Evolutionary conservation across 2,329 filamentous ascomycete genomes (phyloP), one percentile per base, ranked within the genome.

Genomic region (Pseudogymnoascus sp.): DNA sequence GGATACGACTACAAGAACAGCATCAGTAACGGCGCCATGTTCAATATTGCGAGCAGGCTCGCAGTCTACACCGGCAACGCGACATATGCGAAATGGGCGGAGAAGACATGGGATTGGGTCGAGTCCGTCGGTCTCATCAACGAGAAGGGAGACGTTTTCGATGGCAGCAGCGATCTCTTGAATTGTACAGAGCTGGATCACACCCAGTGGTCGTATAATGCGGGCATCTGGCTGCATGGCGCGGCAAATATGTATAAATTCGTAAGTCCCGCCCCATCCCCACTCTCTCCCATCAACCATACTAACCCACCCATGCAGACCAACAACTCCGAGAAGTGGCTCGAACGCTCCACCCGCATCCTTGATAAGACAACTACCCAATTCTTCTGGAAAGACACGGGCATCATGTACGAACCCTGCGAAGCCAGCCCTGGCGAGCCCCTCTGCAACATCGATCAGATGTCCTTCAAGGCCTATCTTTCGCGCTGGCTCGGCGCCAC

Each of bases 41-140:
- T 84, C 70, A 80, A 82, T 52, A 72, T 84, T 10, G 81, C 79
- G 9, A 83, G 87, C 2, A 83, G 88, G 3, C 78, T 91, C 6
- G 87, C 86, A 0, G 79, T 86, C 7, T 92, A 90, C 72, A 93
- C 90, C 0, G 83, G 83, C 21, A 92, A 93, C 69, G 69, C 78
- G 35, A 88, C 87, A 0, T 94, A 93, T 71, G 79, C 82, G 3
- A 82, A 89, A 3, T 92, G 88, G 89, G 89, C 89, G 0, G 81
- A 84, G 31, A 84, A 76, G 66, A 82, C 83, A 1, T 95, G 89
- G 77, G 79, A 88, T 60, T 89, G 86, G 86, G 84, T 84, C 71
- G 70, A 72, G 2, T 71, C 69, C 12, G 74, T 83, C 36, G 76
- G 82, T 1, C 79, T 88, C 63, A 81, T 88, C 66, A 77, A 82